Evolutionary conservation across 2,329 filamentous ascomycete species (phyloP).

Genomic region (Monosporascus cannonballus): DNA sequence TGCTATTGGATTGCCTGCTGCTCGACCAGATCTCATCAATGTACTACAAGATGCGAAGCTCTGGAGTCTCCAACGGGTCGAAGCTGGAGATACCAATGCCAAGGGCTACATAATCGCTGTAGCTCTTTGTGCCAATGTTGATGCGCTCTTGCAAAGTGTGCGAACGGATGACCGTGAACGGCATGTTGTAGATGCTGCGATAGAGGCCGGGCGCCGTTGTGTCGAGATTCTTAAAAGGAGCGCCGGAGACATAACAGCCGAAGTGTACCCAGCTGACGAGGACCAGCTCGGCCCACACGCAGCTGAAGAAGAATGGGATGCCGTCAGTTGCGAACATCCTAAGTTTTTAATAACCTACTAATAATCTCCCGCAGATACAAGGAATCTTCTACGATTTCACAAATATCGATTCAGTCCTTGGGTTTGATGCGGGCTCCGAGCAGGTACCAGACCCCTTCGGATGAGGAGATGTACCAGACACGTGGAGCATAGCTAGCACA

Average conservation of each 20-base stretch:
- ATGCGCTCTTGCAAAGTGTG: conserved; percentile 32
- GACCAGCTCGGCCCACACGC: conserved; percentile 18
- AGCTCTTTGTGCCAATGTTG: conserved; percentile 34
- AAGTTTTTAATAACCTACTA: neutral
- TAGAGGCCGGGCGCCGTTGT: conserved; percentile 28
- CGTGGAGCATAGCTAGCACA: too few species aligned
- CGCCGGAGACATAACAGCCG: conserved; percentile 8
- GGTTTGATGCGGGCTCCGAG: neutral
- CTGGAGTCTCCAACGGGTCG: conserved; percentile 35
- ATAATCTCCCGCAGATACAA: conserved; percentile 7
- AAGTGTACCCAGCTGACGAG: conserved; percentile 16
- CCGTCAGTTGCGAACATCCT: conserved; percentile 10
- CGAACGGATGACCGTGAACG: conserved; percentile 26
- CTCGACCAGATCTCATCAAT: conserved; percentile 35
- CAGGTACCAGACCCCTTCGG: neutral
- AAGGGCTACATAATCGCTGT: conserved; percentile 43
- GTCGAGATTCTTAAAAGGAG: conserved; percentile 28
- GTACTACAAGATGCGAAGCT: conserved; percentile 34
- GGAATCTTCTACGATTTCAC: conserved; percentile 18
- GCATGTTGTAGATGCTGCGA: conserved; percentile 30
- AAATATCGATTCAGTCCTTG: conserved; percentile 17
- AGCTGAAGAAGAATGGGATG: conserved; percentile 33
- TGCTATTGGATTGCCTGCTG: conserved; percentile 25
- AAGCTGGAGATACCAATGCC: conserved; percentile 47
- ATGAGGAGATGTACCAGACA: too few species aligned